A percentile compares a stretch with the other conserved stretches of the same genome.
These are phyloP conservation scores for Avena sativa DNA, from an alignment of 176 grass and related monocot species.

Conservation along the genomic window DNA sequence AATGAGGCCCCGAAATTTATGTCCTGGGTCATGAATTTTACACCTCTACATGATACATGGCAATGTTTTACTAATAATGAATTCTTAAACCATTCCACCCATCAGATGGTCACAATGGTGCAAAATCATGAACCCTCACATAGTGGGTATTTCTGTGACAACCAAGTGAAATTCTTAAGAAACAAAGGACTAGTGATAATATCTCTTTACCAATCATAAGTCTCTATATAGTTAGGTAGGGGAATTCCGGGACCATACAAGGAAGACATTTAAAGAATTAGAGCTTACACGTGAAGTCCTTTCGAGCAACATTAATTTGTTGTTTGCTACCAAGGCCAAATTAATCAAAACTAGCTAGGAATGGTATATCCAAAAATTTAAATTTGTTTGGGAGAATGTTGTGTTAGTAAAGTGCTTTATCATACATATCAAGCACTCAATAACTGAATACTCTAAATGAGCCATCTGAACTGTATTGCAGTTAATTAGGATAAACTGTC, in stretches of 20 bases:
- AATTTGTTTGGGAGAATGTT: neutral
- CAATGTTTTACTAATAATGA: neutral
- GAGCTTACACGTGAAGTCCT: neutral
- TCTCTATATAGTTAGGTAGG: neutral
- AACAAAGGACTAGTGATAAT: neutral
- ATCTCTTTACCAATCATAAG: neutral
- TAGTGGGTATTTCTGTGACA: neutral
- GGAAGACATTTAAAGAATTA: neutral
- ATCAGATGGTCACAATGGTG: neutral
- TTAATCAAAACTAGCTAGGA: neutral
- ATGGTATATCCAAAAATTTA: neutral
- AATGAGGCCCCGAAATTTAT: neutral
- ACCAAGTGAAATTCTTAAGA: neutral
- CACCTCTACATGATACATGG: neutral
- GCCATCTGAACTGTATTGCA: neutral
- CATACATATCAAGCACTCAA: neutral
- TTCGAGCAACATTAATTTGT: neutral
- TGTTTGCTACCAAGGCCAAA: neutral
- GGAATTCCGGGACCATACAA: neutral
- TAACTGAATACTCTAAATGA: conserved; percentile 22
- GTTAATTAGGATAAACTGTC: conserved; percentile 24
- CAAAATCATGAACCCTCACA: neutral
- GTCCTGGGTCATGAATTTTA: neutral
- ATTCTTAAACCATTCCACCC: neutral
- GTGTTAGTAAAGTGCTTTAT: conserved; percentile 3